These are phyloP conservation scores for Heliamphora pulchella DNA, from an alignment of 179 eudicot species.

Conservation along the genomic window DNA sequence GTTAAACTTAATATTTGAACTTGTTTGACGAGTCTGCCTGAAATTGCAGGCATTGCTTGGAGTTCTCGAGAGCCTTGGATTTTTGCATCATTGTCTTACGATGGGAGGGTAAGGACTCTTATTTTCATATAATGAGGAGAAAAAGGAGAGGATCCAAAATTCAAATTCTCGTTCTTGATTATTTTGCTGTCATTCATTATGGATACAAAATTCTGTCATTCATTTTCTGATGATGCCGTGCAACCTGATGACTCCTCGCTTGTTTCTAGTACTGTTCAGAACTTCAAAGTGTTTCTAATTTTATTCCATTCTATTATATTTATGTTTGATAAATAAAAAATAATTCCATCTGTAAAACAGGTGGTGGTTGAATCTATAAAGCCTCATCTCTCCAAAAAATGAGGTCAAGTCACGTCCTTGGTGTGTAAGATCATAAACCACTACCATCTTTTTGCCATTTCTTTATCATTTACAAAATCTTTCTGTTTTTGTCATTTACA, in stretches of 20 bases:
- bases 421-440: not conserved
- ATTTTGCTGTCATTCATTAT: not conserved
- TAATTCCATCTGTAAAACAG: conserved; percentile 29
- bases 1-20: not conserved
- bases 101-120: conserved; percentile 81
- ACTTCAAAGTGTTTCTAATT: not conserved
- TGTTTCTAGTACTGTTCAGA: not conserved
- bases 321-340: not conserved
- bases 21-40: conserved; percentile 14
- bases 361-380: conserved; percentile 84
- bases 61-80: conserved; percentile 87
- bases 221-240: not conserved
- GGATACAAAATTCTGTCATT: not conserved
- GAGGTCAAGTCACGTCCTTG: conserved; percentile 19
- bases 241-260: not conserved
- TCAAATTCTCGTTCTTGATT: not conserved
- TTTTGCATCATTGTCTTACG: conserved; percentile 90
- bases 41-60: conserved; percentile 79
- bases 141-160: not conserved
- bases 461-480: not conserved
- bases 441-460: not conserved
- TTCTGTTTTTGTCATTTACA: no score
- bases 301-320: not conserved
- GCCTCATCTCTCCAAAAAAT: conserved; percentile 58
- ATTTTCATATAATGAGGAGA: not conserved